phyloP scores from a whole-genome alignment of 1,139 yeast species.

The Zygoascus hellenicus region DNA sequence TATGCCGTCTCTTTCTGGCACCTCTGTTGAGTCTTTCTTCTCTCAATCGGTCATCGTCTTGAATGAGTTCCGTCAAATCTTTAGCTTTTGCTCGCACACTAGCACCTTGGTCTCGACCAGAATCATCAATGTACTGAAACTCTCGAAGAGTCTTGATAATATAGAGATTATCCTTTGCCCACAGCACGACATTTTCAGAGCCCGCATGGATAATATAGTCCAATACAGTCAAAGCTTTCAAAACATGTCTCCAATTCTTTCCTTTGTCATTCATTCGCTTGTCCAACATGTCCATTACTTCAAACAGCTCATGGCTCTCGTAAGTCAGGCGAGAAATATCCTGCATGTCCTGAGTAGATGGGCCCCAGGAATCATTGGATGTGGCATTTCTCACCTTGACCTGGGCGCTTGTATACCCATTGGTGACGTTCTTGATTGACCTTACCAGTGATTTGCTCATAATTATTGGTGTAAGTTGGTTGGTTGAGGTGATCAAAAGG shows the following conservation, averaged over 20 bases:
- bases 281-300: conserved; percentile 94
- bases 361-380: conserved; percentile 83
- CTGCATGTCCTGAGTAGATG: conserved; percentile 76
- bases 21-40: conserved; percentile 59
- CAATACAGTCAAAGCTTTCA: conserved; percentile 73
- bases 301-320: conserved; percentile 71
- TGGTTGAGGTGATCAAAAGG: neutral
- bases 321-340: conserved; percentile 74
- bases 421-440: conserved; percentile 86
- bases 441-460: conserved; percentile 81
- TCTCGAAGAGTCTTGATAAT: conserved; percentile 88
- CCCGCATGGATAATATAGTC: conserved; percentile 87
- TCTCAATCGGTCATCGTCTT: conserved; percentile 77
- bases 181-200: conserved; percentile 82
- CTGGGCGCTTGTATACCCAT: conserved; percentile 85
- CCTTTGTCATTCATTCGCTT: conserved; percentile 94
- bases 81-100: conserved; percentile 85
- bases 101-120: conserved; percentile 83
- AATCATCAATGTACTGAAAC: conserved; percentile 77
- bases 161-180: conserved; percentile 91
- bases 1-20: conserved; percentile 19
- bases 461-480: neutral
- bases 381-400: conserved; percentile 86
- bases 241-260: conserved; percentile 96
- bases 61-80: conserved; percentile 71